Base-by-base conservation (phyloP, 371 early-diverging fungal species). In the Amoeboaphelidium protococcarum region DNA sequence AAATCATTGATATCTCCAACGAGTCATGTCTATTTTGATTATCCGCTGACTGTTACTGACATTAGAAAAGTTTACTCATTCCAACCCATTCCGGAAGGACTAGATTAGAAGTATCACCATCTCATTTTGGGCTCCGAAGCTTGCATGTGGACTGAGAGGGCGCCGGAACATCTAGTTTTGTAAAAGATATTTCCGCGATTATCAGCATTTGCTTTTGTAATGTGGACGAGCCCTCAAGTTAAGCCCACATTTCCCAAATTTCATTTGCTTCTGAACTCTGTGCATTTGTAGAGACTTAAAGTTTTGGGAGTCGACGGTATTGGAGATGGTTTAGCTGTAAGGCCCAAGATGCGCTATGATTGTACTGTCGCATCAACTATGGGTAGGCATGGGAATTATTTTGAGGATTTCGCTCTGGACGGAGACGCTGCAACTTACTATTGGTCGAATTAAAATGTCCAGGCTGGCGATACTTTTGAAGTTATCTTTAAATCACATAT, bases 131-230 rank as follows among this genome's bases (percentile, higher is more conserved):
- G 48, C n/a, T 10, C 16, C 3, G 48, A 48, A 48, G 10, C 16
- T 10, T 25, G 31, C 48, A 48, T 48, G 48, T 48, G 48, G 48
- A 16, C 48, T n/a, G 48, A 48, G 41, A 13, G 19, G 10, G 48
- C 48, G 2, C 42, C 48, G 3, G 13, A 40, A 19, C 19, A 25
- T 22, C n/a, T n/a, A 23, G 31, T 48, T 19, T 41, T 26, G 3
- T n/a, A 41, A 25, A 48, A 48, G 19, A 41, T 48, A 4, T 48
- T 16, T 48, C 48, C 48, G 2, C 42, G 48, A 3, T 4, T 48
- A 13, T 16, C 41, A 24, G 48, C 48, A 2, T 41, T 48, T n/a
- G 2, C 48, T 16, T 19, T 41, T 3, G 46, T 43, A 16, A 3
- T 48, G 31, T 48, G 48, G 48, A 16, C 48, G 22, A 10, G 16